Conservation (phyloP, 2,329 filamentous ascomycete species). For the Diaporthe sp. region DNA sequence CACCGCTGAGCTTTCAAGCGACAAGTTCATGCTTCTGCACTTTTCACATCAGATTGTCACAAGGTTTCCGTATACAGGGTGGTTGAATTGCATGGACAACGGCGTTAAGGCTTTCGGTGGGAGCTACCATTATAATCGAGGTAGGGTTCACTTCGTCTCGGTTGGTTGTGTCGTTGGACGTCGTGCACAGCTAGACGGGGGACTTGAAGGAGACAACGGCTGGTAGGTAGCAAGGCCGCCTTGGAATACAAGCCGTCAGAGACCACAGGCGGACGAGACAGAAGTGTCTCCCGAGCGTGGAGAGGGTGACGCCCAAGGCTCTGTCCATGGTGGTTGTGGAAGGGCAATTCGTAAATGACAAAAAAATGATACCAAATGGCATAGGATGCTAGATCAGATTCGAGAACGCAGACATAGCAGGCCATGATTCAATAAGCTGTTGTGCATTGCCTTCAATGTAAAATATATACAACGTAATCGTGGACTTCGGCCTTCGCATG, state of each 20-base stretch:
- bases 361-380: constrained; percentile 36
- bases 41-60: constrained; percentile 34
- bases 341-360: neutral
- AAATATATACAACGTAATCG: neutral
- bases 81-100: constrained; percentile 37
- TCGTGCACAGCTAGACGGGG: neutral
- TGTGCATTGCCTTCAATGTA: neutral
- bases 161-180: constrained; percentile 11
- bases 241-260: constrained; percentile 4
- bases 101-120: constrained; percentile 36
- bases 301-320: too few species aligned
- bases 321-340: neutral
- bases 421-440: neutral
- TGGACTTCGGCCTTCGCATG: neutral
- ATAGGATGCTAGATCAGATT: constrained; percentile 19
- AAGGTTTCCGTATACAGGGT: constrained; percentile 10
- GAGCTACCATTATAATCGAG: constrained; percentile 29
- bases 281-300: neutral
- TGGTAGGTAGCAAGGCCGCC: neutral
- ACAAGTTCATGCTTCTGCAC: neutral
- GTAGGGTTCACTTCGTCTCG: neutral
- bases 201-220: neutral
- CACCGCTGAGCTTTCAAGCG: neutral
- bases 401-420: neutral
- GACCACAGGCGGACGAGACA: neutral